Evolutionary conservation across 129 eudicot species (phyloP).

Genomic region (Flaveria bidentis): DNA sequence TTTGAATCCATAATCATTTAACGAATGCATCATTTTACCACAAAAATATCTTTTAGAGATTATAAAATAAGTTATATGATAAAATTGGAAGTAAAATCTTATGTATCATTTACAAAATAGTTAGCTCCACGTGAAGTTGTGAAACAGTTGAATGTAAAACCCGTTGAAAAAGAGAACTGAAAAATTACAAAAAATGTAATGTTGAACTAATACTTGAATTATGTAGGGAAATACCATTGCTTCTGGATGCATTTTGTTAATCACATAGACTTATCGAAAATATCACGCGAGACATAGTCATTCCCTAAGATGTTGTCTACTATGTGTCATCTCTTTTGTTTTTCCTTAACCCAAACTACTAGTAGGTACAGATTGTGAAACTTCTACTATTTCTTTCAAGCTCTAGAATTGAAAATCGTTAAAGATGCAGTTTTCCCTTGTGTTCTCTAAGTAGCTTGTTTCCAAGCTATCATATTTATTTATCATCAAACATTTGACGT

Average conservation of each 20-base stretch:
- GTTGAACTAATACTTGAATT: conserved; percentile 11
- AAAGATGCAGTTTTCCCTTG: too few species aligned
- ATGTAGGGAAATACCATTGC: conserved; percentile 2
- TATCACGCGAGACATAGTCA: conserved; percentile 36
- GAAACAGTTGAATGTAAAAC: conserved; percentile 32
- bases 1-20: too few species aligned
- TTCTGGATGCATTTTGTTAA: conserved; percentile 32
- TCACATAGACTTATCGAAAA: conserved; percentile 47
- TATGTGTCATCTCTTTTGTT: neutral
- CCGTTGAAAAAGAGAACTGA: conserved; percentile 32
- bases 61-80: too few species aligned
- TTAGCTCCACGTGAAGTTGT: conserved; percentile 70
- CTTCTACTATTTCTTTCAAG: neutral
- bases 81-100: too few species aligned
- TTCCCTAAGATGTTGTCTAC: neutral
- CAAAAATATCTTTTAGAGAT: too few species aligned
- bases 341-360: too few species aligned
- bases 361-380: neutral
- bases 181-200: conserved; percentile 15
- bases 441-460: neutral
- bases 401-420: too few species aligned
- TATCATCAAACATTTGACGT: neutral
- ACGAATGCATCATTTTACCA: too few species aligned
- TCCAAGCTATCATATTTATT: neutral
- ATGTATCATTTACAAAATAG: too few species aligned